Percentiles rank a stretch among this genome's conserved stretches.
Conservation (phyloP, 305 asterid species). For the Euphrasia arctica region DNA sequence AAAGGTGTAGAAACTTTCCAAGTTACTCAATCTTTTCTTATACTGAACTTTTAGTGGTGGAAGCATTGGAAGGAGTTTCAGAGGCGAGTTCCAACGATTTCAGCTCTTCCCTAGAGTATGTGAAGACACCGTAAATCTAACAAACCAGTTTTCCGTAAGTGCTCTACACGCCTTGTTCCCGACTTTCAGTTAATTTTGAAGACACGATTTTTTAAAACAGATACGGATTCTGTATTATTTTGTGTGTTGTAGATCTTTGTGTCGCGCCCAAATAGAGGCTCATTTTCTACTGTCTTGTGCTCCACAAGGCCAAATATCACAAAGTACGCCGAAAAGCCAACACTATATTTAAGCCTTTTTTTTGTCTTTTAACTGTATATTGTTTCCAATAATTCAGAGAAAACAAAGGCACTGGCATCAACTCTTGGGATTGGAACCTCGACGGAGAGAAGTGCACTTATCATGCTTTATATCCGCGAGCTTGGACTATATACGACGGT, state of each 20-base stretch:
- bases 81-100: slow-evolving; percentile 80
- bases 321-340: slow-evolving; percentile 37
- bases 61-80: slow-evolving; percentile 87
- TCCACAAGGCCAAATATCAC: slow-evolving; percentile 40
- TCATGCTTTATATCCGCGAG: slow-evolving; percentile 81
- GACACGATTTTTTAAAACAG: too few species aligned
- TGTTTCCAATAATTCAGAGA: slow-evolving; percentile 35
- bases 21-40: not conserved
- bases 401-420: slow-evolving; percentile 51
- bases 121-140: slow-evolving; percentile 68
- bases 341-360: not conserved
- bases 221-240: not conserved
- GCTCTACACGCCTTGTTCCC: not conserved
- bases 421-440: slow-evolving; percentile 87
- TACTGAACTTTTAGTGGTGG: slow-evolving; percentile 55
- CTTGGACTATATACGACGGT: slow-evolving; percentile 87
- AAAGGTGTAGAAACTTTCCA: not conserved
- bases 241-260: slow-evolving; percentile 43
- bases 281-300: slow-evolving; percentile 63
- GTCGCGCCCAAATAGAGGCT: slow-evolving; percentile 60
- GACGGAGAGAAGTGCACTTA: slow-evolving; percentile 58
- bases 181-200: too few species aligned
- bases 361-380: not conserved
- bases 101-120: slow-evolving; percentile 74
- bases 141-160: slow-evolving; percentile 87